Conservation (phyloP, 192 early-diverging fungal genomes). For the Coemansia sp. region DNA sequence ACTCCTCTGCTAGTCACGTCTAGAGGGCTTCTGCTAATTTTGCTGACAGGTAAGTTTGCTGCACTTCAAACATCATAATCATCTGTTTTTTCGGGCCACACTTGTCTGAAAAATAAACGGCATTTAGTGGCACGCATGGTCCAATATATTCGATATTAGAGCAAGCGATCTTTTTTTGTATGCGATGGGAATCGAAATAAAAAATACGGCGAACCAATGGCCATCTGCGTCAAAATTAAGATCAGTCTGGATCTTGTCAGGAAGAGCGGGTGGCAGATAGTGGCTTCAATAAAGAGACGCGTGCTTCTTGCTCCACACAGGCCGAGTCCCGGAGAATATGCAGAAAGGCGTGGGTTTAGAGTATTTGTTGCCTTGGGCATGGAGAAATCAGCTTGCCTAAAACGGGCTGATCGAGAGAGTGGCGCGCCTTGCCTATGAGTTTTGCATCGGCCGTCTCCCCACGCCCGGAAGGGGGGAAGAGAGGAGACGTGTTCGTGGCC, state of each 20-base stretch:
- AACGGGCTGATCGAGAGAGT: not conserved
- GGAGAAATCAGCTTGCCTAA: not conserved
- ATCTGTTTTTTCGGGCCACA: too few species aligned
- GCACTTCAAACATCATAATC: too few species aligned
- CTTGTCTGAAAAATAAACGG: not conserved
- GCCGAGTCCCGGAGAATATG: not conserved
- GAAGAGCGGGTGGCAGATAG: not conserved
- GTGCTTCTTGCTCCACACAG: not conserved
- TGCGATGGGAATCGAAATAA: too few species aligned
- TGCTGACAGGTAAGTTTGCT: too few species aligned
- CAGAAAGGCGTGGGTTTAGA: not conserved
- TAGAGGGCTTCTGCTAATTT: too few species aligned
- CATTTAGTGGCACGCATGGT: not conserved
- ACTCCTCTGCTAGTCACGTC: too few species aligned
- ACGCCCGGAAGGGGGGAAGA: not conserved
- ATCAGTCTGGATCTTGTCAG: not conserved
- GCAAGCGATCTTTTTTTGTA: too few species aligned
- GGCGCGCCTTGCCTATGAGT: not conserved
- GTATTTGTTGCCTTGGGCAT: not conserved
- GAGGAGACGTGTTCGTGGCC: not conserved
- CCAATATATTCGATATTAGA: not conserved
- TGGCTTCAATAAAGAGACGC: not conserved
- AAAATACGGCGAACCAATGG: too few species aligned
- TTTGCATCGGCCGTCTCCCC: not conserved
- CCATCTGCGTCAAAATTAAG: too few species aligned